Percentiles rank a stretch among this genome's conserved stretches.
These are phyloP conservation scores for Neocucurbitaria cava DNA, from an alignment of 2,329 filamentous ascomycete genomes.

Conservation along the genomic window DNA sequence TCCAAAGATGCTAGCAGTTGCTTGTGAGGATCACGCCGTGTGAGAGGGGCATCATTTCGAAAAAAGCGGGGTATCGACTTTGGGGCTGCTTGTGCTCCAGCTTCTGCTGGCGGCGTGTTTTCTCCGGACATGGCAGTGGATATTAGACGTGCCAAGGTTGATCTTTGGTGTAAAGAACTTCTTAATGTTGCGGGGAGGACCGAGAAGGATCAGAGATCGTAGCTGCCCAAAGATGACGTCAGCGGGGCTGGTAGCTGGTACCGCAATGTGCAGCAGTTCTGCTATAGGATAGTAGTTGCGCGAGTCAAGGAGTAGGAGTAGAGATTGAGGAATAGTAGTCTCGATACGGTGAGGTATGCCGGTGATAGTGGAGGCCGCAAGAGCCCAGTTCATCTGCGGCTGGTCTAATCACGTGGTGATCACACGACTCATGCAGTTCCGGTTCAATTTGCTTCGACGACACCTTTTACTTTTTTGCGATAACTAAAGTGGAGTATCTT, in stretches of 20 bases:
- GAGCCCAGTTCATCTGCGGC: not conserved
- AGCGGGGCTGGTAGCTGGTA: constrained; percentile 12
- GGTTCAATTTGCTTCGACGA: not conserved
- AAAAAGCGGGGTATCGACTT: constrained; percentile 51
- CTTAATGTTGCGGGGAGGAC: constrained; percentile 7
- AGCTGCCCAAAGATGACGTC: constrained; percentile 20
- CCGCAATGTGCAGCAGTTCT: not conserved
- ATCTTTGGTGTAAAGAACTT: constrained; percentile 4
- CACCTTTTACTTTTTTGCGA: too few relatives aligned
- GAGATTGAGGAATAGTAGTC: not conserved
- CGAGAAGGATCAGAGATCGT: constrained; percentile 6
- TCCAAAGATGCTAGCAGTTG: constrained; percentile 59
- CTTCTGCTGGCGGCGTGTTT: constrained; percentile 17
- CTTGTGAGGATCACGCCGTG: constrained; percentile 55
- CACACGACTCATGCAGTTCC: too few relatives aligned
- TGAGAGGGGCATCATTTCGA: constrained; percentile 48
- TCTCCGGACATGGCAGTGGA: constrained; percentile 37
- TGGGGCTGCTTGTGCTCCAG: constrained; percentile 25
- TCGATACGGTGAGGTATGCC: not conserved
- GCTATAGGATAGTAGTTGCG: not conserved
- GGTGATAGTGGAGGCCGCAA: not conserved
- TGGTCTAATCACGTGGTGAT: not conserved
- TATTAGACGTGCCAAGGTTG: constrained; percentile 1
- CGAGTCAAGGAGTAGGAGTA: not conserved
- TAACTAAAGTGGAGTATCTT: too few relatives aligned